Evolutionary conservation across 2,329 filamentous ascomycete genomes (phyloP).

Genomic region (Cryoendolithus antarcticus): DNA sequence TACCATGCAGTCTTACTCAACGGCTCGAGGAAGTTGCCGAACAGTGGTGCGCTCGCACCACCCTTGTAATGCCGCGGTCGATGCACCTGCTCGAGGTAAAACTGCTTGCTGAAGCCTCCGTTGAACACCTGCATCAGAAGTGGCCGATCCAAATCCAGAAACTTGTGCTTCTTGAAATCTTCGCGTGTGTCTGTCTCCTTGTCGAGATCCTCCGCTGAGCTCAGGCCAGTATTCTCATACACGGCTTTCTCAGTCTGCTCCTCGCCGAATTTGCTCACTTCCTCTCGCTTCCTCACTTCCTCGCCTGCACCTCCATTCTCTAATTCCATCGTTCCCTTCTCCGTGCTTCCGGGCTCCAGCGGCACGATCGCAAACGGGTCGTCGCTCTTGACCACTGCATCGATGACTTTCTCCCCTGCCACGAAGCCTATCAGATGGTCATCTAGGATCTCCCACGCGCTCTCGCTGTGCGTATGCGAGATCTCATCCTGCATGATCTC

Average conservation of each 20-base stretch:
- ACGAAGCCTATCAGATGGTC: slow-evolving; percentile 78
- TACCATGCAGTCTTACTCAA: slow-evolving; percentile 92
- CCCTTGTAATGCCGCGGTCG: slow-evolving; percentile 92
- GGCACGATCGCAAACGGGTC: slow-evolving; percentile 40
- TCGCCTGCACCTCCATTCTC: slow-evolving; percentile 36
- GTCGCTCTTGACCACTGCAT: slow-evolving; percentile 36
- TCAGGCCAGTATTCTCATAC: slow-evolving; percentile 67
- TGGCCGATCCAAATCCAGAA: slow-evolving; percentile 76
- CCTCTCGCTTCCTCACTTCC: slow-evolving; percentile 25
- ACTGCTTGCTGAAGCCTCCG: slow-evolving; percentile 80
- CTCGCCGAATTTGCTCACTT: slow-evolving; percentile 9
- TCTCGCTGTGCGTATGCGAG: slow-evolving; percentile 78
- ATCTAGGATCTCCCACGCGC: slow-evolving; percentile 90
- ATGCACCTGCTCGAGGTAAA: slow-evolving; percentile 93
- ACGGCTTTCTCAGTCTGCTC: slow-evolving; percentile 26
- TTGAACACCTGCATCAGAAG: slow-evolving; percentile 79
- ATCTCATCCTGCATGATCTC: slow-evolving; percentile 69
- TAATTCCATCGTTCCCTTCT: slow-evolving; percentile 37
- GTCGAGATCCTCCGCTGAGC: slow-evolving; percentile 71
- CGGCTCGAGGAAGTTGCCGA: slow-evolving; percentile 94
- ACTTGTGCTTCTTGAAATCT: slow-evolving; percentile 87
- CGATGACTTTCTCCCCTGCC: slow-evolving; percentile 44
- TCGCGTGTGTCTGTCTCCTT: slow-evolving; percentile 64
- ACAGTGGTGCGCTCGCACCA: slow-evolving; percentile 80
- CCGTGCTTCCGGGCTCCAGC: slow-evolving; percentile 32